phyloP scores from a whole-genome alignment of 1,139 yeast genomes.

The Candida sp. region DNA sequence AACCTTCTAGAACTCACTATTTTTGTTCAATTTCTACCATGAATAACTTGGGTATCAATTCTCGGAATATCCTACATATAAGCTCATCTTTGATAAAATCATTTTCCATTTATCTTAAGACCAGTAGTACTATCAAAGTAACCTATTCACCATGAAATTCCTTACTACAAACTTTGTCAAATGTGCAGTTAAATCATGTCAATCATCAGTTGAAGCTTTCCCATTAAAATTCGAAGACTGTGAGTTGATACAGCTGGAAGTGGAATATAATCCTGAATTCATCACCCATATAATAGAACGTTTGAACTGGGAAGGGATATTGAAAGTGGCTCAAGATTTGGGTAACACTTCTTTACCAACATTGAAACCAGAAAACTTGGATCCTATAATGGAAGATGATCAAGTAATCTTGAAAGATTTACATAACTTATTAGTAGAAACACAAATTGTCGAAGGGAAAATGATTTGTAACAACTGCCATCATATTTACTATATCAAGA shows the following conservation, averaged over 20 bases:
- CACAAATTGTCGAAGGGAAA: slow-evolving; percentile 82
- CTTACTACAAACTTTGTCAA: slow-evolving; percentile 93
- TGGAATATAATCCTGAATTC: slow-evolving; percentile 82
- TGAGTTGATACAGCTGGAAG: slow-evolving; percentile 71
- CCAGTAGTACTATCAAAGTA: too few relatives aligned
- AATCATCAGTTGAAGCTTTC: slow-evolving; percentile 68
- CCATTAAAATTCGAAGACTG: slow-evolving; percentile 77
- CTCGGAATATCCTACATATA: neutral
- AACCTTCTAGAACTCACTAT: too few relatives aligned
- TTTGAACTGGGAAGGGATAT: slow-evolving; percentile 83
- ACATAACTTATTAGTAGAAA: slow-evolving; percentile 76
- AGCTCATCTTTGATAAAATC: neutral
- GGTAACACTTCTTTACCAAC: slow-evolving; percentile 67
- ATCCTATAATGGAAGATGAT: slow-evolving; percentile 55
- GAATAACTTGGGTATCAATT: neutral
- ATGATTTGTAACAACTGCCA: slow-evolving; percentile 87
- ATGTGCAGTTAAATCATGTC: slow-evolving; percentile 86
- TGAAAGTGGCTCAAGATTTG: slow-evolving; percentile 72
- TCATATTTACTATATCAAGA: slow-evolving; percentile 86
- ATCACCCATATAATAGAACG: slow-evolving; percentile 74
- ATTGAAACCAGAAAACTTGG: slow-evolving; percentile 60
- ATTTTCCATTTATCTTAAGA: neutral
- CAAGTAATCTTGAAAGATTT: slow-evolving; percentile 66
- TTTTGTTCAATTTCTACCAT: neutral
- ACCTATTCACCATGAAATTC: slow-evolving; percentile 61